Percentiles rank a stretch among this genome's conserved stretches.
Evolutionary conservation across 352 stramenopile species (phyloP).

Genomic region (Phytophthora boehmeriae): DNA sequence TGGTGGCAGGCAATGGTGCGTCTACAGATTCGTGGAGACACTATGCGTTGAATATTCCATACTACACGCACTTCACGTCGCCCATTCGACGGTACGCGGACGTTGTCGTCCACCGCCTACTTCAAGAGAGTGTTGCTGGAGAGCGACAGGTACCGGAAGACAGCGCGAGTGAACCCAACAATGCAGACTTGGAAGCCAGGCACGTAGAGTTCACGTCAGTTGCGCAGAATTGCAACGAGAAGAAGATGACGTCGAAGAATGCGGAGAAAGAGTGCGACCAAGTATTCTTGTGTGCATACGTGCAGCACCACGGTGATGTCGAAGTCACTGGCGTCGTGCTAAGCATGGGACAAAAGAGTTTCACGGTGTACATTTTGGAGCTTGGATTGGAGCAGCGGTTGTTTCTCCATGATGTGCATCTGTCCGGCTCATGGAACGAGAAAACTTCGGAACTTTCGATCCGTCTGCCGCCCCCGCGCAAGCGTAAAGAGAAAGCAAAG

Average conservation of each 20-base stretch:
- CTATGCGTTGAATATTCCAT: conserved; percentile 97
- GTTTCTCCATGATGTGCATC: conserved; percentile 50
- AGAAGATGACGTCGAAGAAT: conserved; percentile 85
- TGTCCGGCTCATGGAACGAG: conserved; percentile 55
- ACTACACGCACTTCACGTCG: conserved; percentile 99
- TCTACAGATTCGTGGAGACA: conserved; percentile 89
- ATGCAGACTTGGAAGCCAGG: conserved; percentile 25
- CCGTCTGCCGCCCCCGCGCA: conserved; percentile 20
- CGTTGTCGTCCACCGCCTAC: conserved; percentile 76
- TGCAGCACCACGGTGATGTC: conserved; percentile 64
- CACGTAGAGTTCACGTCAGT: conserved; percentile 53
- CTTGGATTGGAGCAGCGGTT: conserved; percentile 76
- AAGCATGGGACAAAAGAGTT: conserved; percentile 73
- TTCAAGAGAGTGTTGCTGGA: conserved; percentile 56
- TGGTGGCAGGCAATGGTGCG: conserved; percentile 80
- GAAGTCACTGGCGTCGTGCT: conserved; percentile 76
- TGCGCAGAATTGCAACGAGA: conserved; percentile 84
- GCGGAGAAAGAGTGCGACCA: conserved; percentile 81
- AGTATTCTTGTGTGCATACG: conserved; percentile 81
- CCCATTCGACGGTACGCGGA: conserved; percentile 95
- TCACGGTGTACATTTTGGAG: conserved; percentile 78
- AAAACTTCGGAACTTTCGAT: conserved; percentile 58
- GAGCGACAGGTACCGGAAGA: conserved; percentile 16
- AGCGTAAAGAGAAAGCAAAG: conserved; percentile 15
- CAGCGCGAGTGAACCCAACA: conserved; percentile 1